These are phyloP conservation scores for Straminergon stramineum DNA, from an alignment of 225 moss, liverwort and hornwort species.

Conservation along the genomic window DNA sequence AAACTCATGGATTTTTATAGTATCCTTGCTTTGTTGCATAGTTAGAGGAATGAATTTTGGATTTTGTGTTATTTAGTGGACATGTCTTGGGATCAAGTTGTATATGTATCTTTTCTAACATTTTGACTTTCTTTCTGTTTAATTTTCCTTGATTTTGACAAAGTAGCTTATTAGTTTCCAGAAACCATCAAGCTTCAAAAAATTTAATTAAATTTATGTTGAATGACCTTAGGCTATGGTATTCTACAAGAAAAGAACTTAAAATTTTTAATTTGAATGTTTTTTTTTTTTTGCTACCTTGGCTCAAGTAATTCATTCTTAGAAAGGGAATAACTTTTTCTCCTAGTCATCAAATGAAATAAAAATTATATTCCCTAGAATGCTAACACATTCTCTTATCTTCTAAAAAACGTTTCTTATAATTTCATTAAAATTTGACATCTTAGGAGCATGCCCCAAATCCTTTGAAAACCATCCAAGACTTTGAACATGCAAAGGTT, in stretches of 20 bases:
- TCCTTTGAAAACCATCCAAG: background rate
- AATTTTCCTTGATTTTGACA: no score
- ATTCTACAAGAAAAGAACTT: background rate
- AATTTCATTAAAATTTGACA: background rate
- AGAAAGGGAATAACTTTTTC: background rate
- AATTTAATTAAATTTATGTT: no score
- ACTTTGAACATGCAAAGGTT: background rate
- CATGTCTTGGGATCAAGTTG: background rate
- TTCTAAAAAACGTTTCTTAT: background rate
- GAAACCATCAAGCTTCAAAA: background rate
- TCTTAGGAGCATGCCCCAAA: no score
- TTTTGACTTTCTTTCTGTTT: background rate
- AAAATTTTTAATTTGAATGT: background rate
- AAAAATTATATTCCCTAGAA: background rate
- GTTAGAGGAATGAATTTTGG: background rate
- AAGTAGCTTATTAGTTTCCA: no score
- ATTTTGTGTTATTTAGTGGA: no score
- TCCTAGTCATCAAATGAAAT: background rate
- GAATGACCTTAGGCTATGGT: no score
- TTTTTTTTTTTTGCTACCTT: background rate
- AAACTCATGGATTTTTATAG: background rate
- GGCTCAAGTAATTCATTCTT: accelerated
- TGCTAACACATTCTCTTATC: background rate
- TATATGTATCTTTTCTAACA: background rate
- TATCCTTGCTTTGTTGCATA: background rate